Conservation (phyloP, 2,329 filamentous ascomycete genomes). For the Rutstroemia sp. region DNA sequence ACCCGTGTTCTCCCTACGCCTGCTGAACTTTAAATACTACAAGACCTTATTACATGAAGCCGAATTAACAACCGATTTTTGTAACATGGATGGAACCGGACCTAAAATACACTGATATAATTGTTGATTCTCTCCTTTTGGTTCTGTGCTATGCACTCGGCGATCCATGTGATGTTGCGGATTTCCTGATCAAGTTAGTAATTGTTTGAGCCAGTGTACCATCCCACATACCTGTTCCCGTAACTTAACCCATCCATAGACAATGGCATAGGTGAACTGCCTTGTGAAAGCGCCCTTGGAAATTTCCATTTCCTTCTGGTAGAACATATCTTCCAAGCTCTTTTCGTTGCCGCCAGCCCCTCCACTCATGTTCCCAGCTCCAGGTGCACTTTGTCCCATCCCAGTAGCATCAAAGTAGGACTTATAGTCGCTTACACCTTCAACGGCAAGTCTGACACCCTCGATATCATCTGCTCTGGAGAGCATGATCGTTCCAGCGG, state of each 20-base stretch:
- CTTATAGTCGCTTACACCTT: conserved; percentile 91
- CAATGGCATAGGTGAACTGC: conserved; percentile 90
- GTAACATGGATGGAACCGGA: conserved; percentile 9
- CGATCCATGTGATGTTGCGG: conserved; percentile 98
- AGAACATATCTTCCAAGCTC: conserved; percentile 95
- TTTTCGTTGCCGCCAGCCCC: conserved; percentile 74
- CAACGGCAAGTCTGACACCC: conserved; percentile 86
- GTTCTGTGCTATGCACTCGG: conserved; percentile 98
- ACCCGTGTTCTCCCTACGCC: conserved; percentile 25
- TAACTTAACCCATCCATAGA: conserved; percentile 97
- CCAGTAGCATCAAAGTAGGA: conserved; percentile 90
- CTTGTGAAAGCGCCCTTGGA: conserved; percentile 91
- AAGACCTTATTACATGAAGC: conserved; percentile 13
- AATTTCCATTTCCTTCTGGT: conserved; percentile 99
- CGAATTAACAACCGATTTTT: conserved; percentile 12
- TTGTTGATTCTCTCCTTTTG: conserved; percentile 98
- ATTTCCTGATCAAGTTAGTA: conserved; percentile 67
- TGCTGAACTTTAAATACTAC: conserved; percentile 21
- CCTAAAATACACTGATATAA: conserved; percentile 93
- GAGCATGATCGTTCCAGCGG: conserved; percentile 91
- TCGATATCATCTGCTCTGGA: conserved; percentile 92
- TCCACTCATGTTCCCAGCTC: conserved; percentile 74
- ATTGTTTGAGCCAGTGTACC: background rate
- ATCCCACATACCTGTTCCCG: conserved; percentile 74
- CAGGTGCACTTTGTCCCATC: conserved; percentile 65